Base-by-base conservation (phyloP, 2,329 filamentous ascomycete species). In the Elsinoe arachidis region DNA sequence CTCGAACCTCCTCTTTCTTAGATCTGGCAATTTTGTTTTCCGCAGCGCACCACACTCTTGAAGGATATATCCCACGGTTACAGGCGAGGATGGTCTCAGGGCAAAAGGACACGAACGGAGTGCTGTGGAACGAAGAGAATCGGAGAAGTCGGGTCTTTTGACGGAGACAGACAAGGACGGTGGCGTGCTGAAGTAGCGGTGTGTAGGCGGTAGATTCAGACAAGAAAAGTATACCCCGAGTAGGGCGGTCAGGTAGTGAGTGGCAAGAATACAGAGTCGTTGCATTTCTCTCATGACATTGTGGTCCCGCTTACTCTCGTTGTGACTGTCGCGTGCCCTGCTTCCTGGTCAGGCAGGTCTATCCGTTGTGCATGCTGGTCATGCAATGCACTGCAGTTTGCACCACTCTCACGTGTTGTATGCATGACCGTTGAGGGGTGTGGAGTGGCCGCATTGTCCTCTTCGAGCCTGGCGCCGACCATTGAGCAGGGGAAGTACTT, bases 51-150 rank as follows among this genome's bases (percentile, higher is more conserved):
- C 49, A 30, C 26, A 30, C 26, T 30, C 26, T 30, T 34, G 49
- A 53, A 53, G 49, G 49, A 53, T 53, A 51, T 47, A 53, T 39
- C 49, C 47, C 47, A 34, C n/a, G 41, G 41, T 23, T 23, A 23
- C 10, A 39, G 26, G n/a, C 34, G 35, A 53, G 49, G 49, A 53
- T 53, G 49, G 35, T 39, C 17, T 37, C 46, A 51, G 46, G 30
- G 30, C 33, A 39, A 35, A 35, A 19, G 34, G 14, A n/a, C 7
- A 30, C 26, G 26, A 30, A 37, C 46, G 49, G 19, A 21, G 49
- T 53, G 49, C 14, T 53, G 49, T 38, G 49, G 49, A 35, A 53
- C 26, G 26, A 30, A 21, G 49, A 38, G 49, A 34, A 51, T 30
- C 11, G 44, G 26, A 26, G n/a, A 23, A 17, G 44, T 17, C 47